Base-by-base conservation (phyloP, 805 yeast species). In the Saccharomycodes ludwigii region DNA sequence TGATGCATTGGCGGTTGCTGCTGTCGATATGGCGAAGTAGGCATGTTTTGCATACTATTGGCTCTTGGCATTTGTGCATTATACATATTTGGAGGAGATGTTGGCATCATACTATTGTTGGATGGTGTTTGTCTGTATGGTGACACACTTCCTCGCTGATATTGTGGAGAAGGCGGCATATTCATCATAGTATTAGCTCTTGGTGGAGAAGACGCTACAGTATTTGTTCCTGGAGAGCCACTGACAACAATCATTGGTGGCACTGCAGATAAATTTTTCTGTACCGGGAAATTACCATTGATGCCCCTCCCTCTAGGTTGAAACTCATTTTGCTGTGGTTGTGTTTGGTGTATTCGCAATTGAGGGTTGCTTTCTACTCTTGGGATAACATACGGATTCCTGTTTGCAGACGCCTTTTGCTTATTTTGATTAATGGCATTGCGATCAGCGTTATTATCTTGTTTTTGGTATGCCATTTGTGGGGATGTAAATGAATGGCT, bases 141-240 rank as follows among this genome's bases (percentile, higher is more conserved):
- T 23, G 25, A 13, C 25, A 21, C 19, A 23, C 24, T 9, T 30
- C 24, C 23, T 26, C 4, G 20, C 7, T 5, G 16, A 4, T 5
- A 19, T 10, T 18, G 18, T 11, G 7, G 29, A 12, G 15, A 23
- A 15, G 6, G 24, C 15, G 21, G 26, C 18, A 24, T 15, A 14
- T 32, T 32, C 20, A 28, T 31, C 35, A 32, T 32, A 3, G 31
- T 32, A 18, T 27, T 28, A 11, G 35, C 35, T 20, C 35, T 27
- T 21, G 35, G 35, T n/a, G n/a, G n/a, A n/a, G n/a, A n/a, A n/a
- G n/a, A n/a, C n/a, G n/a, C n/a, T n/a, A n/a, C n/a, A n/a, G n/a
- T n/a, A n/a, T n/a, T n/a, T n/a, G n/a, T n/a, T n/a, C n/a, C n/a
- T 4, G 28, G 31, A 5, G 26, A 17, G 5, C 21, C 14, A 21